Conservation (phyloP, 305 asterid species). For the Fraxinus angustifolia region DNA sequence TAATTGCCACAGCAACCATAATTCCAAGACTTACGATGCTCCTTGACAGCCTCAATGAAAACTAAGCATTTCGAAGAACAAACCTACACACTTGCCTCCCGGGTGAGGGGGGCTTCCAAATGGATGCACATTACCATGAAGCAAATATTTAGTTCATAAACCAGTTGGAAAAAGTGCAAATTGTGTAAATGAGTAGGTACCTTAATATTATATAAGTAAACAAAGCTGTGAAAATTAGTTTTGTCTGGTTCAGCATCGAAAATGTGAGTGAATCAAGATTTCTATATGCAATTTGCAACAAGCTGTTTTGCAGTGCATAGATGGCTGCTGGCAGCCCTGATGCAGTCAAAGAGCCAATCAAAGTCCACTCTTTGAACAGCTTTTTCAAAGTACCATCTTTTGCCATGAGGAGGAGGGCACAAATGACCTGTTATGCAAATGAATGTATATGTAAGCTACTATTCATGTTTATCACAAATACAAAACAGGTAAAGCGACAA, state of each 20-base stretch:
- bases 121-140: constrained; percentile 7
- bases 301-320: constrained; percentile 91
- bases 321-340: constrained; percentile 96
- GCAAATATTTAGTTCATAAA: neutral
- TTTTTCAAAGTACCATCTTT: constrained; percentile 74
- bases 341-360: constrained; percentile 80
- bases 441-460: constrained; percentile 17
- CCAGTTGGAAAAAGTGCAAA: constrained; percentile 9
- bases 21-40: neutral
- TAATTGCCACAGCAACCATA: constrained; percentile 1
- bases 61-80: neutral
- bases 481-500: constrained; percentile 12
- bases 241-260: constrained; percentile 95
- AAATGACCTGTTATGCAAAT: constrained; percentile 54
- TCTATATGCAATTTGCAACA: constrained; percentile 84
- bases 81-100: neutral
- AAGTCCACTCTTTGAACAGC: constrained; percentile 69
- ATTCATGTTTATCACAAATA: constrained; percentile 11
- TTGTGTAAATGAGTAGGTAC: constrained; percentile 36
- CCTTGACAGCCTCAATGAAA: neutral
- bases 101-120: constrained; percentile 7
- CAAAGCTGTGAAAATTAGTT: constrained; percentile 85
- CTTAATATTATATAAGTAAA: constrained; percentile 77
- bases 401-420: constrained; percentile 75
- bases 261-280: constrained; percentile 97